A percentile compares a stretch with the other conserved stretches of the same genome.
Conservation (phyloP, 179 eudicot species). For the Heliamphora pulchella region DNA sequence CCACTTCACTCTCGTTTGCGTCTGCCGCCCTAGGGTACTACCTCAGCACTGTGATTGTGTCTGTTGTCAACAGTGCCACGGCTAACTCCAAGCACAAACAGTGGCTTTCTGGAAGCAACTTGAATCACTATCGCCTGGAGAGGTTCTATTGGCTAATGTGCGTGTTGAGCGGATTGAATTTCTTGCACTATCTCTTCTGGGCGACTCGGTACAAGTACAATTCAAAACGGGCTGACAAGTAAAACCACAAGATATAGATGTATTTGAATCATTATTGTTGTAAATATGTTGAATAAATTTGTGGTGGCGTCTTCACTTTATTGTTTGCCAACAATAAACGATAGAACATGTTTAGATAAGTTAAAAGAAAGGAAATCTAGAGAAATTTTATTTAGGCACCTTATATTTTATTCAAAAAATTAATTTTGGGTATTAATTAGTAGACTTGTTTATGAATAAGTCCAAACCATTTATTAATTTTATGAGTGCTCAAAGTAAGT, state of each 20-base stretch:
- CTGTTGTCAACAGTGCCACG: constrained; percentile 49
- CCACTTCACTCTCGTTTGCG: constrained; percentile 64
- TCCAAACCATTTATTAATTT: too few species aligned
- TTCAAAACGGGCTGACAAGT: constrained; percentile 21
- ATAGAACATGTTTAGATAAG: neutral
- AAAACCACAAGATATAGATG: neutral
- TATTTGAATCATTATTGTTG: neutral
- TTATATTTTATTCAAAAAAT: too few species aligned
- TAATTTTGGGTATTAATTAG: too few species aligned
- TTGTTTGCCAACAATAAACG: neutral
- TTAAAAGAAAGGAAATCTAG: neutral
- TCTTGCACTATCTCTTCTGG: constrained; percentile 64
- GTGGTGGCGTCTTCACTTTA: neutral
- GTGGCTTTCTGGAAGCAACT: constrained; percentile 55
- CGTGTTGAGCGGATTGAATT: constrained; percentile 53
- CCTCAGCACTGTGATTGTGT: constrained; percentile 59
- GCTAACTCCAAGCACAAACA: constrained; percentile 24
- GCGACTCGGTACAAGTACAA: constrained; percentile 58
- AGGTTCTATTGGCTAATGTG: constrained; percentile 78
- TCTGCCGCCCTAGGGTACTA: constrained; percentile 71
- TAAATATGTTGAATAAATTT: neutral
- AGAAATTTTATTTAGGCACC: too few species aligned
- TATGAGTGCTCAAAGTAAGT: too few species aligned
- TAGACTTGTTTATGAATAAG: too few species aligned
- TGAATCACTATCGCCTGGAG: constrained; percentile 56